These are phyloP conservation scores for Penicillium angulare DNA, from an alignment of 495 filamentous ascomycete genomes.

Conservation along the genomic window DNA sequence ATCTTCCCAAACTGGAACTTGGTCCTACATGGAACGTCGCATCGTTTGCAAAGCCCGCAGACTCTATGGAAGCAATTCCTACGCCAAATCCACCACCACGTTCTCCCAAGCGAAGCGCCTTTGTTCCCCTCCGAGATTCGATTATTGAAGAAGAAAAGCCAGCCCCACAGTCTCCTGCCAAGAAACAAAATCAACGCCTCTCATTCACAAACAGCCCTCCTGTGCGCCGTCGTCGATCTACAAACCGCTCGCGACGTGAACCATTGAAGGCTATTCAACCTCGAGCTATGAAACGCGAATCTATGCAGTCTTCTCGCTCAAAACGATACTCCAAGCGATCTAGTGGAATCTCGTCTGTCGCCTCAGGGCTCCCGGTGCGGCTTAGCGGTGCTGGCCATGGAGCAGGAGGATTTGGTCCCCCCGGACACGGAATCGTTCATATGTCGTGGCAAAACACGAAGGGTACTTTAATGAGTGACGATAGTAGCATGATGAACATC, in stretches of 20 bases:
- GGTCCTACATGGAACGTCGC: constrained; percentile 35
- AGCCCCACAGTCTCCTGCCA: constrained; percentile 15
- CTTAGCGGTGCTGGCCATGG: constrained; percentile 50
- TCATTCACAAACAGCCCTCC: constrained; percentile 32
- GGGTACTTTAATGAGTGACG: constrained; percentile 37
- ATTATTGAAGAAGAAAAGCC: constrained; percentile 27
- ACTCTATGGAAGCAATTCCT: constrained; percentile 11
- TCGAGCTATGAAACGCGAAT: constrained; percentile 44
- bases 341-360: constrained; percentile 42
- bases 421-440: constrained; percentile 43
- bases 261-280: constrained; percentile 41
- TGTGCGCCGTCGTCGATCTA: constrained; percentile 33
- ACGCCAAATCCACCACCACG: constrained; percentile 28
- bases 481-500: constrained; percentile 36
- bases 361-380: constrained; percentile 37
- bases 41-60: constrained; percentile 25
- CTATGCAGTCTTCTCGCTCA: constrained; percentile 38
- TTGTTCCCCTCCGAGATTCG: constrained; percentile 25
- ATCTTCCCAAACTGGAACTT: constrained; percentile 38
- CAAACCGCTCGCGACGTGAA: constrained; percentile 35
- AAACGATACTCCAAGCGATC: constrained; percentile 44
- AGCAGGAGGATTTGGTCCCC: constrained; percentile 48
- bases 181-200: constrained; percentile 30
- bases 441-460: constrained; percentile 49
- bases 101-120: constrained; percentile 31